Conservation (phyloP, 2,329 filamentous ascomycete species). For the Ceratocystis cacaofunesta region DNA sequence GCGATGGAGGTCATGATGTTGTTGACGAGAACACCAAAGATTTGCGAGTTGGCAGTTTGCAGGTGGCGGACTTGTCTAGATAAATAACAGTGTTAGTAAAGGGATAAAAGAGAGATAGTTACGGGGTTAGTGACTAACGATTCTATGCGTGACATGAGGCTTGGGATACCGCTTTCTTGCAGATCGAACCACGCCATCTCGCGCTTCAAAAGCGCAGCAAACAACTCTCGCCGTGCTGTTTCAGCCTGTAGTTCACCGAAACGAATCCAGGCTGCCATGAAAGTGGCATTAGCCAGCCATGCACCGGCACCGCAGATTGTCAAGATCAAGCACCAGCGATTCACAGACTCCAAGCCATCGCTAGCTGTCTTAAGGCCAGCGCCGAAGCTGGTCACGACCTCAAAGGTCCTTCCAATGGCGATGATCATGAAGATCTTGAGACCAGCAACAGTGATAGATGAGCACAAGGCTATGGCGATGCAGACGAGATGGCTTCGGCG, state of each 20-base stretch:
- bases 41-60: conserved; percentile 64
- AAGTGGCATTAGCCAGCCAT: conserved; percentile 52
- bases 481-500: conserved; percentile 41
- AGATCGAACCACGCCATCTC: conserved; percentile 74
- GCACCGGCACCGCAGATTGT: conserved; percentile 46
- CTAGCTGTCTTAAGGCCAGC: conserved; percentile 33
- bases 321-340: conserved; percentile 45
- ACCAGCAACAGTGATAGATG: conserved; percentile 45
- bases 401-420: conserved; percentile 61
- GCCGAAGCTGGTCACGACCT: conserved; percentile 52
- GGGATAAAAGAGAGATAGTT: too few species aligned
- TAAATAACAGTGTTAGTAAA: background rate
- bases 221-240: conserved; percentile 48
- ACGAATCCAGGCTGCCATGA: conserved; percentile 55
- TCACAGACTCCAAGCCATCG: conserved; percentile 39
- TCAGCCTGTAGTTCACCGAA: conserved; percentile 73
- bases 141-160: conserved; percentile 57
- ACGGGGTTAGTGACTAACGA: conserved; percentile 37
- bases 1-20: conserved; percentile 49
- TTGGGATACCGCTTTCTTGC: conserved; percentile 53
- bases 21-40: conserved; percentile 54
- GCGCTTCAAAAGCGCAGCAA: conserved; percentile 52
- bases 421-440: conserved; percentile 52
- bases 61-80: conserved; percentile 69
- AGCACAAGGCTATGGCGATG: conserved; percentile 38